Evolutionary conservation across 257 asterid species (phyloP).

Genomic region (Solanum sitiens): DNA sequence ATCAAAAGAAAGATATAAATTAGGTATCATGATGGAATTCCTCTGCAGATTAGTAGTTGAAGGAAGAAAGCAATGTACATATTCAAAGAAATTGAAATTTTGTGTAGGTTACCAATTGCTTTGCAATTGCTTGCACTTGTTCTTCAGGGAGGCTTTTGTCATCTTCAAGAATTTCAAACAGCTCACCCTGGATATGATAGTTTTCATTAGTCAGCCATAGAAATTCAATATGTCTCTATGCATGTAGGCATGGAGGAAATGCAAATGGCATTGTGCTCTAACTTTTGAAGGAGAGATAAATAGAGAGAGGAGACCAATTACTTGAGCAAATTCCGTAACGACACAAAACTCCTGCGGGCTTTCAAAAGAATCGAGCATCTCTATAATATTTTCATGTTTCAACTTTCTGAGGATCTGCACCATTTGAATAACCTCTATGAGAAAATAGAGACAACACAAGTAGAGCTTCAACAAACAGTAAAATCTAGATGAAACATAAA

Average conservation of each 20-base stretch:
- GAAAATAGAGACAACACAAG: background rate
- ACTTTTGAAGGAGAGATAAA: background rate
- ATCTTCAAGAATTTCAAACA: slow-evolving; percentile 95
- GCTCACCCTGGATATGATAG: slow-evolving; percentile 64
- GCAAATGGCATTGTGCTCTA: background rate
- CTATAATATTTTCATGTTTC: slow-evolving; percentile 90
- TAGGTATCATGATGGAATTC: background rate
- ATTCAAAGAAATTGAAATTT: background rate
- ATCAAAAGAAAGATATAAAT: background rate
- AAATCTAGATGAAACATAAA: background rate
- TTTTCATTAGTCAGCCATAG: slow-evolving; percentile 4
- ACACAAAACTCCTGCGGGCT: slow-evolving; percentile 97
- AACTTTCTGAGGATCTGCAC: slow-evolving; percentile 86
- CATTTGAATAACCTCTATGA: background rate
- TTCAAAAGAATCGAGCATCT: slow-evolving; percentile 94
- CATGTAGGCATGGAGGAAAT: background rate
- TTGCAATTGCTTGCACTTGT: slow-evolving; percentile 98
- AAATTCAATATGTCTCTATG: background rate
- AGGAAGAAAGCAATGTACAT: background rate
- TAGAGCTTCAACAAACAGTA: background rate
- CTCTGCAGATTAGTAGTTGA: background rate
- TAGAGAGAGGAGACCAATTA: slow-evolving; percentile 10
- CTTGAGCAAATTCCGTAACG: slow-evolving; percentile 95
- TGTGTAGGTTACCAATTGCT: slow-evolving; percentile 61
- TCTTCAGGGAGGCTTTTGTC: slow-evolving; percentile 98